These are phyloP conservation scores for Neophaeococcomyces mojaviensis DNA, from an alignment of 2,329 filamentous ascomycete species.

Conservation along the genomic window DNA sequence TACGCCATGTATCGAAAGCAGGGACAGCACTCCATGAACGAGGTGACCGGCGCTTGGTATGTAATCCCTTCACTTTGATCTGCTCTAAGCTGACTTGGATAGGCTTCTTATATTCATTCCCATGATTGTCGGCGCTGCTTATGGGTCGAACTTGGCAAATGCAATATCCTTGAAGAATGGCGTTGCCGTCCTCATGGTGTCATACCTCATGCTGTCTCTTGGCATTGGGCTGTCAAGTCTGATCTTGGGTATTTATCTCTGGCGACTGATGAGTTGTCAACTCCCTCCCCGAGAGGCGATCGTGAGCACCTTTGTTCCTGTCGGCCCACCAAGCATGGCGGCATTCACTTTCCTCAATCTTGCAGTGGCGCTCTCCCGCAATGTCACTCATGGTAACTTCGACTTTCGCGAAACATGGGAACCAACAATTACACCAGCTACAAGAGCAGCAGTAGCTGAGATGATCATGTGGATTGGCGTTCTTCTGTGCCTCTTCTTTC, in stretches of 20 bases:
- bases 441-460: constrained; percentile 16
- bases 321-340: constrained; percentile 54
- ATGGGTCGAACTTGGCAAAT: constrained; percentile 14
- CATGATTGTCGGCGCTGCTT: constrained; percentile 13
- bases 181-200: constrained; percentile 10
- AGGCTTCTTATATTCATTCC: constrained; percentile 16
- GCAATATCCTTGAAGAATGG: constrained; percentile 11
- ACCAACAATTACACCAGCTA: constrained; percentile 10
- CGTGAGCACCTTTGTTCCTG: constrained; percentile 59
- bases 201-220: constrained; percentile 16
- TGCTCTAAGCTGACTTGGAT: neutral
- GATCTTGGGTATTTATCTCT: constrained; percentile 61
- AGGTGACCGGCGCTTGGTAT: constrained; percentile 20
- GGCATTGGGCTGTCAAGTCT: constrained; percentile 22
- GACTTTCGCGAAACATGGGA: constrained; percentile 12
- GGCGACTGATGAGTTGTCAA: constrained; percentile 58
- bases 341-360: constrained; percentile 20
- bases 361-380: constrained; percentile 16
- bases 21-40: constrained; percentile 12
- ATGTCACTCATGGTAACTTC: constrained; percentile 13
- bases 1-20: constrained; percentile 18
- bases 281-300: constrained; percentile 60
- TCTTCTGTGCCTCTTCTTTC: constrained; percentile 16
- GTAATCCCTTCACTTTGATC: neutral
- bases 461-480: constrained; percentile 23